Percentiles rank a stretch among this genome's conserved stretches.
phyloP scores from a whole-genome alignment of 2,329 filamentous ascomycete species.

The Ploettnerulaceae sp. region DNA sequence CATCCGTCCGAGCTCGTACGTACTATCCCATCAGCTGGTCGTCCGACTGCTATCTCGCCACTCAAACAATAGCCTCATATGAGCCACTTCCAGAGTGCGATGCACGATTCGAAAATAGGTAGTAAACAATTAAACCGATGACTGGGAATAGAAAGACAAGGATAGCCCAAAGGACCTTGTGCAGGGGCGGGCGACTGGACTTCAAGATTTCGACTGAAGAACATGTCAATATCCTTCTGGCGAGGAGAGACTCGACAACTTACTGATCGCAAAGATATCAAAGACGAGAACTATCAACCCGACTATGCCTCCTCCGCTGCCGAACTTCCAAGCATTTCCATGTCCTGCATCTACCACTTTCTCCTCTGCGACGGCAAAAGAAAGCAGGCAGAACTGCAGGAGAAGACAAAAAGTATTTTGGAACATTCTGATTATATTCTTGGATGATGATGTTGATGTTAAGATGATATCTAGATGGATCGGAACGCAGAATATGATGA shows the following conservation, averaged over 20 bases:
- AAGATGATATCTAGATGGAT: too few species aligned
- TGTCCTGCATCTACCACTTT: constrained; percentile 21
- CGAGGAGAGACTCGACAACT: constrained; percentile 27
- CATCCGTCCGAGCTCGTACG: too few species aligned
- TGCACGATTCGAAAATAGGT: constrained; percentile 56
- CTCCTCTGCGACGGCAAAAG: constrained; percentile 41
- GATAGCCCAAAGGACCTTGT: constrained; percentile 59
- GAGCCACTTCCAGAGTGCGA: constrained; percentile 48
- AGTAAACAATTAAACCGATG: constrained; percentile 58
- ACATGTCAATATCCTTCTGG: too few species aligned
- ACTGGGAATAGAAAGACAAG: constrained; percentile 62
- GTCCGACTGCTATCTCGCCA: too few species aligned
- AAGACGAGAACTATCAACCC: constrained; percentile 58
- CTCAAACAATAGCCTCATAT: constrained; percentile 45
- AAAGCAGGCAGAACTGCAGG: constrained; percentile 44
- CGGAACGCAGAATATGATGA: too few species aligned
- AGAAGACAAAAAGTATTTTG: constrained; percentile 4
- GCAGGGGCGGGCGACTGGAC: constrained; percentile 51
- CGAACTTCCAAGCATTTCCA: constrained; percentile 50
- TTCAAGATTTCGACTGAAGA: constrained; percentile 57
- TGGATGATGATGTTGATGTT: neutral
- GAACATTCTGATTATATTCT: constrained; percentile 17
- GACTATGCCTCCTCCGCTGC: constrained; percentile 55
- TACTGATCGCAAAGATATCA: constrained; percentile 60
- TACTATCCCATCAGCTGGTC: too few species aligned